Evolutionary conservation across 2,329 filamentous ascomycete species (phyloP).

Genomic region (Fusarium robinianum): DNA sequence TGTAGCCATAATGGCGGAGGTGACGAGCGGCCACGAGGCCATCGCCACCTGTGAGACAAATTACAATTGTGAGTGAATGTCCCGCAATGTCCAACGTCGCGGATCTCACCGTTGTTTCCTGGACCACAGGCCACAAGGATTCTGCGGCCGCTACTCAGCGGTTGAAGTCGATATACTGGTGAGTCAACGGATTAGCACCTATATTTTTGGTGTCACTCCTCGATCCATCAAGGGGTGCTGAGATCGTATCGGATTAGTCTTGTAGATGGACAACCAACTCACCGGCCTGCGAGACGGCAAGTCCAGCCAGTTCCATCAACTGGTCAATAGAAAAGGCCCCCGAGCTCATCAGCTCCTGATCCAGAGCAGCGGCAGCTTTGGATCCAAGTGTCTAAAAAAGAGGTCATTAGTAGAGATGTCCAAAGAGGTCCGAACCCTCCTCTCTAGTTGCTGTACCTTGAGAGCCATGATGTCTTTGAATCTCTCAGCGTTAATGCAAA

Average conservation of each 20-base stretch:
- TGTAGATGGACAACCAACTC: conserved; percentile 31
- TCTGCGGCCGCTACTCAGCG: conserved; percentile 68
- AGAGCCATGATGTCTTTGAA: conserved; percentile 40
- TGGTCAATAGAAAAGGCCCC: conserved; percentile 93
- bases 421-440: conserved; percentile 6
- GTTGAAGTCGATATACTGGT: conserved; percentile 84
- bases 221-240: not conserved
- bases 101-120: conserved; percentile 66
- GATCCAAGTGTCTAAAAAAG: conserved; percentile 76
- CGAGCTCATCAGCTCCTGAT: conserved; percentile 90
- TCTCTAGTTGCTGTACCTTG: conserved; percentile 33
- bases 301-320: conserved; percentile 92
- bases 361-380: conserved; percentile 84
- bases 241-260: not conserved
- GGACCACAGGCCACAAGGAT: conserved; percentile 92
- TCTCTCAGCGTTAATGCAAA: conserved; percentile 9
- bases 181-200: conserved; percentile 1
- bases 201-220: not conserved
- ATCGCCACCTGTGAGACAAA: conserved; percentile 70
- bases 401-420: conserved; percentile 8
- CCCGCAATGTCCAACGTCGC: not conserved
- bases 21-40: conserved; percentile 93
- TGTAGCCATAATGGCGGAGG: conserved; percentile 88
- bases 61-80: conserved; percentile 4
- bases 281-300: conserved; percentile 92